Base-by-base conservation (phyloP, 2,329 filamentous ascomycete genomes). In the Paecilomyces sp. region DNA sequence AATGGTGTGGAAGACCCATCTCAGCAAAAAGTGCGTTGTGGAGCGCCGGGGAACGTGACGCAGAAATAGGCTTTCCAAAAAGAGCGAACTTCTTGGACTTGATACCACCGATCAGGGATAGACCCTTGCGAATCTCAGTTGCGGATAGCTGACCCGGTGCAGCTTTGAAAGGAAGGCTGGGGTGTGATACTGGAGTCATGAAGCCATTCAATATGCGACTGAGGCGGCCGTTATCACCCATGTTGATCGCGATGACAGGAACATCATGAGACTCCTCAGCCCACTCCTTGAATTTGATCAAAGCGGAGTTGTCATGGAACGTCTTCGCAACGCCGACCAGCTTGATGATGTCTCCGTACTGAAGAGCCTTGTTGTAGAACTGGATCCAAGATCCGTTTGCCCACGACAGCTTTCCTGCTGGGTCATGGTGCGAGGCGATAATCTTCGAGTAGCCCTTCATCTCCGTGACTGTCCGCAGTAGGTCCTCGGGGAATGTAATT, bases 391-490 rank as follows among this genome's bases (percentile, higher is more conserved):
- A 91, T n/a, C 90, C 91, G 66, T 95, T 92, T 64, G 82, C 87
- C 94, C 94, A 99, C 1, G 90, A 93, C 18, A 97, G 80, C 24
- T 82, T 80, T 8, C 88, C 88, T 59, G 83, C 78, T 0, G 92
- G 90, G 72, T 99, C 94, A 72, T 99, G 94, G 72, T 99, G 93
- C 0, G 94, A 99, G 8, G 93, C 92, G 67, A 99, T 96, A 70
- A 99, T 90, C 62, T 87, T 88, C 1, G 91, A 91, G 64, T 84
- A 82, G 2, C 88, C 87, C 72, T 90, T 89, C 63, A 81, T 84
- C 58, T 88, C 84, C 0, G 84, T 82, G 3, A 96, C 82, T 13
- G 83, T 79, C 54, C 88, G 83, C 31, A 97, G 82, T 34, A 95
- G 80, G n/a, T 86, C 79, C 56, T 91, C 86, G 0, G 92, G 88